Percentiles rank a stretch among this genome's conserved stretches.
phyloP scores from a whole-genome alignment of 2,329 filamentous ascomycete genomes.

The Xylariaceae sp. region DNA sequence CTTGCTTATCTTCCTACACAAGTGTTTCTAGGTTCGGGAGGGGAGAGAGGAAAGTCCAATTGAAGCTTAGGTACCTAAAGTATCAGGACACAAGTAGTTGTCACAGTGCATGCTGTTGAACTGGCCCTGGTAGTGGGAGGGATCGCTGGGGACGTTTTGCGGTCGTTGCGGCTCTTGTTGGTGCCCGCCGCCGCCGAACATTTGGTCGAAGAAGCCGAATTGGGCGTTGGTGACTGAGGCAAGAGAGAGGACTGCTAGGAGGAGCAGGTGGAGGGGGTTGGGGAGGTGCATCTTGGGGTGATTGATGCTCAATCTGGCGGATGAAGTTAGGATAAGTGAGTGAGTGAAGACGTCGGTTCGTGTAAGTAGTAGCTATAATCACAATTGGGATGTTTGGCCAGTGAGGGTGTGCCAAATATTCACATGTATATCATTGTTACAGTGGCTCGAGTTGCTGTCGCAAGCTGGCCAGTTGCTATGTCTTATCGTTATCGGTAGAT shows the following conservation, averaged over 20 bases:
- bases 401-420: too few species aligned
- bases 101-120: slow-evolving; percentile 69
- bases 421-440: too few species aligned
- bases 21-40: too few species aligned
- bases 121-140: slow-evolving; percentile 60
- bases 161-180: slow-evolving; percentile 57
- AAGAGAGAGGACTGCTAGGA: slow-evolving; percentile 59
- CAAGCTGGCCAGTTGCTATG: neutral
- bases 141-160: slow-evolving; percentile 82
- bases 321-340: too few species aligned
- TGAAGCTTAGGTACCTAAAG: too few species aligned
- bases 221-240: slow-evolving; percentile 61
- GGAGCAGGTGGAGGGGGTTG: slow-evolving; percentile 33
- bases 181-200: slow-evolving; percentile 69
- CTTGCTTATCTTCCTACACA: too few species aligned
- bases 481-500: slow-evolving; percentile 26
- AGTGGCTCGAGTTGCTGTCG: slow-evolving; percentile 2
- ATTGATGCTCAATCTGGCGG: too few species aligned
- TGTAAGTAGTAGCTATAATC: too few species aligned
- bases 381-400: too few species aligned
- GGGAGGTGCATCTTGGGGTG: slow-evolving; percentile 31
- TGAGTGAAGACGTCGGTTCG: too few species aligned
- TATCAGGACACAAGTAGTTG: slow-evolving; percentile 92
- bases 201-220: slow-evolving; percentile 97
- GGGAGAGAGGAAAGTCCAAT: too few species aligned